phyloP scores from a whole-genome alignment of 1,139 yeast species.

The Barnettozyma hawaiiensis region DNA sequence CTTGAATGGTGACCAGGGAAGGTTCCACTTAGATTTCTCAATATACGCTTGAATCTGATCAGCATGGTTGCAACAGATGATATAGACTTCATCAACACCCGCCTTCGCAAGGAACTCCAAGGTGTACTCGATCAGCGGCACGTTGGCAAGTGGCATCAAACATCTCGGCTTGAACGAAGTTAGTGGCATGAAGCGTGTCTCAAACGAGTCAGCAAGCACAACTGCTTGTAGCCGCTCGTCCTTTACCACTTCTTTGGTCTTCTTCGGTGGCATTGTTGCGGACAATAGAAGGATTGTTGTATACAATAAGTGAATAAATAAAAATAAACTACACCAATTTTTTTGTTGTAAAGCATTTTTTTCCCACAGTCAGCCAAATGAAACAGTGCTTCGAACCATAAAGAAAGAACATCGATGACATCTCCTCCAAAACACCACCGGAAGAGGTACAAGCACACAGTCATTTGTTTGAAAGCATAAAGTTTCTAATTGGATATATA shows the following conservation, averaged over 20 bases:
- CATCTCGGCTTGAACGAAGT: conserved; percentile 84
- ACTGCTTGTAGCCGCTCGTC: conserved; percentile 87
- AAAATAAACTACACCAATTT: neutral
- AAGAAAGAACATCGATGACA: too few species aligned
- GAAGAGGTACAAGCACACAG: too few species aligned
- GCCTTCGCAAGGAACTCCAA: conserved; percentile 89
- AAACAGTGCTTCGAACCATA: too few species aligned
- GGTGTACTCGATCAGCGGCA: conserved; percentile 91
- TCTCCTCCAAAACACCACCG: too few species aligned
- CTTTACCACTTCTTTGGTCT: conserved; percentile 51
- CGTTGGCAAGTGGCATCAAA: conserved; percentile 83
- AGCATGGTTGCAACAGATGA: conserved; percentile 88
- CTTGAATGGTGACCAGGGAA: conserved; percentile 69
- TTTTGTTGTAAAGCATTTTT: too few species aligned
- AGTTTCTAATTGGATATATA: too few species aligned
- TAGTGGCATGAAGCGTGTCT: conserved; percentile 87
- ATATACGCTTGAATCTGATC: conserved; percentile 81
- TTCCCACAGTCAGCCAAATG: too few species aligned
- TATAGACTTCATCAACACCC: conserved; percentile 81
- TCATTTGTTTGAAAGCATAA: too few species aligned
- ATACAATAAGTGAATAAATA: too few species aligned
- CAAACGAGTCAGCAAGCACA: conserved; percentile 88
- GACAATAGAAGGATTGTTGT: too few species aligned
- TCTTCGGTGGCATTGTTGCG: conserved; percentile 31
- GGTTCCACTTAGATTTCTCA: conserved; percentile 75